phyloP scores from a whole-genome alignment of 306 rosid genomes.

The cucumber (Cucumis sativus) region Cucumber_9930_V3 NC_026657.2:39567001-39567500 shows the following conservation, averaged over 20 bases:
- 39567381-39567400: too few species aligned
- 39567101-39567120: not conserved
- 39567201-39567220: not conserved
- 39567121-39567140: not conserved
- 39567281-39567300: not conserved
- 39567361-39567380: too few species aligned
- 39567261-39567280: constrained; percentile 7
- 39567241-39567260: not conserved
- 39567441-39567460: too few species aligned
- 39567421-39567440: too few species aligned
- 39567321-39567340: too few species aligned
- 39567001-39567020: not conserved
- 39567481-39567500: too few species aligned
- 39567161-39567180: not conserved
- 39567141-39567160: not conserved
- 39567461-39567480: too few species aligned
- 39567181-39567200: constrained; percentile 1
- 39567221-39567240: not conserved
- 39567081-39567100: not conserved
- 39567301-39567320: not conserved
- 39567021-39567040: not conserved
- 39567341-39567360: too few species aligned
- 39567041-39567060: not conserved
- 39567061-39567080: not conserved
- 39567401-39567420: too few species aligned